phyloP scores from a whole-genome alignment of 2,329 filamentous ascomycete genomes.

The Fusarium sarcochroum region DNA sequence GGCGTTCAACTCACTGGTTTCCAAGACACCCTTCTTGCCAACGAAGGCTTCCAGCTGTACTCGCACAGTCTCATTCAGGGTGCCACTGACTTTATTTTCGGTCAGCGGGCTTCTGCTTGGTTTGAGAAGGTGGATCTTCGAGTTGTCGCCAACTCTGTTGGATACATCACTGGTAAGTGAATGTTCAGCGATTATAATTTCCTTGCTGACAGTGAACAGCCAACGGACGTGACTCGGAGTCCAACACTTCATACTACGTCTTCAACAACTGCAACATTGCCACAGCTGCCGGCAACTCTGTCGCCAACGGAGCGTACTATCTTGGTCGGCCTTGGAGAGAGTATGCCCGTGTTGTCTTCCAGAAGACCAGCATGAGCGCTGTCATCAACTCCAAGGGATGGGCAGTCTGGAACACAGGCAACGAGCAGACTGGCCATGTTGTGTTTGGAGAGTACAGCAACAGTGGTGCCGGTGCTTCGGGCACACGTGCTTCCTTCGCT shows the following conservation, averaged over 20 bases:
- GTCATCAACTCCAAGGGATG: slow-evolving; percentile 74
- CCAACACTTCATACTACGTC: slow-evolving; percentile 59
- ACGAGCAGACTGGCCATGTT: slow-evolving; percentile 65
- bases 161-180: slow-evolving; percentile 59
- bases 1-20: slow-evolving; percentile 62
- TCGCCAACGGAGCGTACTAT: slow-evolving; percentile 58
- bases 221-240: slow-evolving; percentile 56
- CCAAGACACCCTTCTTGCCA: slow-evolving; percentile 65
- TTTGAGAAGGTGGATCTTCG: slow-evolving; percentile 60
- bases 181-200: accelerated
- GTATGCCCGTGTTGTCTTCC: slow-evolving; percentile 64
- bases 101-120: slow-evolving; percentile 59
- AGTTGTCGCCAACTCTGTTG: slow-evolving; percentile 53
- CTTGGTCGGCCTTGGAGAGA: slow-evolving; percentile 64
- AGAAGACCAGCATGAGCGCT: slow-evolving; percentile 63
- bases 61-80: slow-evolving; percentile 60
- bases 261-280: slow-evolving; percentile 62
- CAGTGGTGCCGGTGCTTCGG: slow-evolving; percentile 69
- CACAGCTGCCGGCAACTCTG: slow-evolving; percentile 55
- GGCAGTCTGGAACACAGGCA: slow-evolving; percentile 65
- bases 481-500: slow-evolving; percentile 51
- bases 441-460: slow-evolving; percentile 72
- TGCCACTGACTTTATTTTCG: slow-evolving; percentile 66
- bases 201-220: slow-evolving; percentile 47
- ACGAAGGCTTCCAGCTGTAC: slow-evolving; percentile 64